Conservation (phyloP, 2,329 filamentous ascomycete species). For the Fonsecaea multimorphosa region DNA sequence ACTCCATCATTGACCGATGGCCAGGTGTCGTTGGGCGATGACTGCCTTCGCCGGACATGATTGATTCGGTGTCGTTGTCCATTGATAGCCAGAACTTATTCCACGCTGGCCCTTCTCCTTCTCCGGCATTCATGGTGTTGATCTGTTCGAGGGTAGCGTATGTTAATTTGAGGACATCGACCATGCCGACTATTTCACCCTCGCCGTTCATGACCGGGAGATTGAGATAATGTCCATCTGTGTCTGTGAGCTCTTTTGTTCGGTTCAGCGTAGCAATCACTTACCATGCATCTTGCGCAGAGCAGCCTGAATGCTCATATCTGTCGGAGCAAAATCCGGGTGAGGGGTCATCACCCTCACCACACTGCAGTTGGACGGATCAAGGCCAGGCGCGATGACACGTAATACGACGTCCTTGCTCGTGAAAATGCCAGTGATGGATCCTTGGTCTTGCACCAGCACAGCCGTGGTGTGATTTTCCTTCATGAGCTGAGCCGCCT, state of each 20-base stretch:
- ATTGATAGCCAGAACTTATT: constrained; percentile 99
- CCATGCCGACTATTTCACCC: constrained; percentile 98
- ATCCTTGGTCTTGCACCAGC: constrained; percentile 92
- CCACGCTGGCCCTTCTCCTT: constrained; percentile 95
- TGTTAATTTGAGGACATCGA: constrained; percentile 96
- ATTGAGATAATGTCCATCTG: constrained; percentile 97
- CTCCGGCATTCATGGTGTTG: constrained; percentile 87
- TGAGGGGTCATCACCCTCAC: constrained; percentile 99
- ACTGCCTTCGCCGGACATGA: constrained; percentile 89
- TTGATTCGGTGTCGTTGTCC: constrained; percentile 91
- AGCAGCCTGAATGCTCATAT: constrained; percentile 98
- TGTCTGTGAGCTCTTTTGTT: constrained; percentile 21
- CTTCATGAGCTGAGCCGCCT: constrained; percentile 95
- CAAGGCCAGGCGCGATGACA: constrained; percentile 94
- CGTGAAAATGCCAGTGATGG: constrained; percentile 98
- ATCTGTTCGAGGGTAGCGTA: constrained; percentile 92
- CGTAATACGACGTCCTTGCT: constrained; percentile 98
- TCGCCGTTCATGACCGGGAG: constrained; percentile 97
- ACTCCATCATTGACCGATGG: constrained; percentile 79
- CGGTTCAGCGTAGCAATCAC: constrained; percentile 44
- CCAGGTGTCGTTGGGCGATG: constrained; percentile 72
- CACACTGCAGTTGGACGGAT: constrained; percentile 93
- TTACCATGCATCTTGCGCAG: constrained; percentile 98
- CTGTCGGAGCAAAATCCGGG: constrained; percentile 96
- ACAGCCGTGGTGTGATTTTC: constrained; percentile 98